These are phyloP conservation scores for Sordaria brevicollis DNA, from an alignment of 495 filamentous ascomycete genomes.

Conservation along the genomic window DNA sequence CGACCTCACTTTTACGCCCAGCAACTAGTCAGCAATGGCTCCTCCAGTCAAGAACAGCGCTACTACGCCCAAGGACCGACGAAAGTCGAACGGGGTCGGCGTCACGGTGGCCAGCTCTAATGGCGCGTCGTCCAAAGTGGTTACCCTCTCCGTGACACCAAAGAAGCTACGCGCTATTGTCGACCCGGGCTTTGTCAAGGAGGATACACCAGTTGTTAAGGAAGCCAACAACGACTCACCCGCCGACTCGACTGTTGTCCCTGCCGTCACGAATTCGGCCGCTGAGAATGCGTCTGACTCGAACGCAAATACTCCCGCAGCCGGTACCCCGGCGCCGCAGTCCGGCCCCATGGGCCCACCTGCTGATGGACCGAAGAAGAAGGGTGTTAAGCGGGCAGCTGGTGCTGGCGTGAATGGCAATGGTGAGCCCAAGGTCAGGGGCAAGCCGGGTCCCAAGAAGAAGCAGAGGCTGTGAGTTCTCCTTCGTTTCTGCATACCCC, in stretches of 20 bases:
- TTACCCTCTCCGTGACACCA: conserved; percentile 29
- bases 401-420: conserved; percentile 38
- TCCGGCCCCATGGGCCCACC: conserved; percentile 38
- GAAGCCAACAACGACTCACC: conserved; percentile 21
- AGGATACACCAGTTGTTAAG: conserved; percentile 27
- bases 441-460: conserved; percentile 93
- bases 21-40: conserved; percentile 17
- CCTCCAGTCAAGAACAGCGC: conserved; percentile 27
- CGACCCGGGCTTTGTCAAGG: conserved; percentile 30
- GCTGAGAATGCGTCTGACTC: conserved; percentile 40
- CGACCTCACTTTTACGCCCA: neutral
- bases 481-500: neutral
- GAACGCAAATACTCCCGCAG: conserved; percentile 33
- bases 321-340: conserved; percentile 33
- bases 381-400: conserved; percentile 41
- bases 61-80: conserved; percentile 34
- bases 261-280: conserved; percentile 23
- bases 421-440: conserved; percentile 49
- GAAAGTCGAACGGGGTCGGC: conserved; percentile 23
- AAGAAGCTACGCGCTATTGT: conserved; percentile 33
- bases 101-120: conserved; percentile 2
- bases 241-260: conserved; percentile 14
- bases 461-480: conserved; percentile 77
- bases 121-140: conserved; percentile 18
- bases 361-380: conserved; percentile 49